phyloP scores from a whole-genome alignment of 768 basidiomycete species.

The Podaxis sp. region DNA sequence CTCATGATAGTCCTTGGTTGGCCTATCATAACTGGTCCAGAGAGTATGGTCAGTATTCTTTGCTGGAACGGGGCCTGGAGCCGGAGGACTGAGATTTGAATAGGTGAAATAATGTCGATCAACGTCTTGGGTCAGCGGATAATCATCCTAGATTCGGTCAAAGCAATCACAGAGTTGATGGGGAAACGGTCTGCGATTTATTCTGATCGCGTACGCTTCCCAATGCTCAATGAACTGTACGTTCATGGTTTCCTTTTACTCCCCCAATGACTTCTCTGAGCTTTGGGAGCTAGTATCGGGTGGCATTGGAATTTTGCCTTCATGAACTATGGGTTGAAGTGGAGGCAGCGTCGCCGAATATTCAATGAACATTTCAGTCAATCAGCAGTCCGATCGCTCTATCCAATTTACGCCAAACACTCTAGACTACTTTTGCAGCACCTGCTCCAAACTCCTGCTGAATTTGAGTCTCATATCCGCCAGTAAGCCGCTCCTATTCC shows the following conservation, averaged over 20 bases:
- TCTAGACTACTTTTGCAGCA: neutral
- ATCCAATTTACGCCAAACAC: constrained; percentile 24
- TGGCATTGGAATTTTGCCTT: constrained; percentile 8
- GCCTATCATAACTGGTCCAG: constrained; percentile 34
- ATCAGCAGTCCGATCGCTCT: constrained; percentile 30
- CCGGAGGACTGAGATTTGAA: neutral
- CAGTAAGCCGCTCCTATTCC: neutral
- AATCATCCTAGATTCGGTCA: constrained; percentile 3
- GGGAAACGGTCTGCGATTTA: constrained; percentile 27
- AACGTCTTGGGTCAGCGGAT: neutral
- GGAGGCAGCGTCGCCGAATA: constrained; percentile 11
- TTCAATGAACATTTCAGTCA: constrained; percentile 11
- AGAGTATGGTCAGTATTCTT: constrained; percentile 30
- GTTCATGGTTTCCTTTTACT: neutral
- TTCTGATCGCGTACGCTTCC: constrained; percentile 25
- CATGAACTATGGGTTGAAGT: neutral
- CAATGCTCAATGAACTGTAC: constrained; percentile 16
- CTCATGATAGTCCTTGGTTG: constrained; percentile 35
- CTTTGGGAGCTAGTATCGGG: neutral
- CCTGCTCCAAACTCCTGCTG: neutral
- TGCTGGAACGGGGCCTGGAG: neutral
- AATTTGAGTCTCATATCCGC: neutral
- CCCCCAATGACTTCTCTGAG: neutral
- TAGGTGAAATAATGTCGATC: constrained; percentile 5
- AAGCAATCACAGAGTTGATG: constrained; percentile 3